Percentiles rank a stretch among this genome's conserved stretches.
These are phyloP conservation scores for Cyphellophora europaea DNA, from an alignment of 2,329 filamentous ascomycete genomes.

Conservation along the genomic window DNA sequence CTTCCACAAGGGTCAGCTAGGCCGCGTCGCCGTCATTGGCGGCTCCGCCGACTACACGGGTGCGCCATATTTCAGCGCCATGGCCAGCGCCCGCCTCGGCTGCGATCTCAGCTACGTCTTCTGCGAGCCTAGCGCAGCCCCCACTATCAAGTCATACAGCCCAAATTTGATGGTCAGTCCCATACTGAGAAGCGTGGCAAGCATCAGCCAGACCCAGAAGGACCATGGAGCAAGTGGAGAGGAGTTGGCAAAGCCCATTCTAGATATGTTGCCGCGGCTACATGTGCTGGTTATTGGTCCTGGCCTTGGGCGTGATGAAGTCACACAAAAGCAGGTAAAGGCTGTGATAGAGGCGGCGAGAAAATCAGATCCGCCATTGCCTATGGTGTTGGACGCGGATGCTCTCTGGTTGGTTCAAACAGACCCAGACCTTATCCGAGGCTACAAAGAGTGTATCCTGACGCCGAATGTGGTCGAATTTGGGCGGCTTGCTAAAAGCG, in stretches of 20 bases:
- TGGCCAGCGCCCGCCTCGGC: constrained; percentile 85
- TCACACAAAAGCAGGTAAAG: constrained; percentile 82
- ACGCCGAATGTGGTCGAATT: constrained; percentile 97
- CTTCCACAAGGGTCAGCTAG: constrained; percentile 95
- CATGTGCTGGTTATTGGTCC: constrained; percentile 92
- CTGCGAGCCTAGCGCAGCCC: constrained; percentile 77
- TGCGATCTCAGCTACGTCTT: constrained; percentile 51
- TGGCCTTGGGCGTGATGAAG: constrained; percentile 75
- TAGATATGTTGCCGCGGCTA: constrained; percentile 72
- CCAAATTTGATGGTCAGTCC: constrained; percentile 98
- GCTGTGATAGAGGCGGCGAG: constrained; percentile 71
- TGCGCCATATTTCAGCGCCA: constrained; percentile 94
- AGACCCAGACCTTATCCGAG: constrained; percentile 65
- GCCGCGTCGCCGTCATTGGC: constrained; percentile 85
- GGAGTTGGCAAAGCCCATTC: constrained; percentile 57
- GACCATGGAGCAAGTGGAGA: constrained; percentile 47
- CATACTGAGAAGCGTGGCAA: constrained; percentile 70
- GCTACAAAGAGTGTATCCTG: constrained; percentile 74
- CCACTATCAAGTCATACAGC: constrained; percentile 93
- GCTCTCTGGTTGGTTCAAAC: constrained; percentile 70
- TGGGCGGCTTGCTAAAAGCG: constrained; percentile 64
- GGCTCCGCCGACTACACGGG: constrained; percentile 95
- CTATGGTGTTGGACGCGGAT: constrained; percentile 87
- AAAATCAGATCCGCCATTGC: constrained; percentile 50
- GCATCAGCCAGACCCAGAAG: constrained; percentile 39